Percentiles rank a stretch among this genome's conserved stretches.
These are phyloP conservation scores for Dipteronia sinensis DNA, from an alignment of 345 rosid genomes.

Conservation along the genomic window DNA sequence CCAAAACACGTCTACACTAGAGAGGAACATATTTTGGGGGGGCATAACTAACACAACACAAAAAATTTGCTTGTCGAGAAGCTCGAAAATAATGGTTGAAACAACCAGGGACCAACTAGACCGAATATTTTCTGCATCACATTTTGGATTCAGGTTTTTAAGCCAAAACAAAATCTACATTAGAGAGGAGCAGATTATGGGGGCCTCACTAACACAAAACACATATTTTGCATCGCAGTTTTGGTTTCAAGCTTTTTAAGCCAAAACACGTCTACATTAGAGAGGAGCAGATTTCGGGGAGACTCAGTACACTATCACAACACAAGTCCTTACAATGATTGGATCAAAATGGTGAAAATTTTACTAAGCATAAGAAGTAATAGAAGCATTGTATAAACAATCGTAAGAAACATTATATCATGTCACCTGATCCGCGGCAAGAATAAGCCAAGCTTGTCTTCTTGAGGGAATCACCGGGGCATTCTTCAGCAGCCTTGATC, in stretches of 20 bases:
- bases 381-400: too few relatives aligned
- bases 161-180: background rate
- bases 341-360: too few relatives aligned
- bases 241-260: background rate
- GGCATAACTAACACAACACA: too few relatives aligned
- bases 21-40: too few relatives aligned
- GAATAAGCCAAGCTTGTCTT: constrained; percentile 75
- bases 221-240: too few relatives aligned
- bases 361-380: too few relatives aligned
- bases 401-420: background rate
- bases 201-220: too few relatives aligned
- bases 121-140: background rate
- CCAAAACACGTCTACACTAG: background rate
- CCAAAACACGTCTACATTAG: background rate
- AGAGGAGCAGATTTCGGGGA: too few relatives aligned
- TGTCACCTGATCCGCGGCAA: constrained; percentile 79
- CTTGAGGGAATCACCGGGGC: constrained; percentile 55
- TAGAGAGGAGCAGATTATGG: too few relatives aligned
- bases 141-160: background rate
- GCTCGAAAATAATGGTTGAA: background rate
- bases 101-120: background rate
- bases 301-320: too few relatives aligned
- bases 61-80: background rate
- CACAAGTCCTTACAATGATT: too few relatives aligned
- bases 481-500: constrained; percentile 50